Evolutionary conservation across 805 yeast species (phyloP), one percentile per base, ranked within the genome.

Genomic region (Priceomyces castillae): DNA sequence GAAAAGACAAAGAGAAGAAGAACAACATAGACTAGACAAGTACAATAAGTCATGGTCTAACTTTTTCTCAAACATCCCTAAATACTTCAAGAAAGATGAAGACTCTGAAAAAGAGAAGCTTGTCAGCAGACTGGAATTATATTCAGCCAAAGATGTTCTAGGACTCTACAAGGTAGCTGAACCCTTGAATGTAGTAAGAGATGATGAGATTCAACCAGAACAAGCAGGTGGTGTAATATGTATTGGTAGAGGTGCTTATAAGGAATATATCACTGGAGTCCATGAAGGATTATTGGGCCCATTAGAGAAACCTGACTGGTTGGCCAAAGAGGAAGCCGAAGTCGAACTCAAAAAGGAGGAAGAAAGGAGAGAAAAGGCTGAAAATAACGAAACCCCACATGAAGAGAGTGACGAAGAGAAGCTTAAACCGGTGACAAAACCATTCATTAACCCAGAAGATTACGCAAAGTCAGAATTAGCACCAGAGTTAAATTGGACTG

Each of bases 271-370:
- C 41, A 75, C 77, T 35, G 99, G 99, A 7, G 61, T 94, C 9
- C 97, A 94, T 54, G 99, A 94, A 68, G 99, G 99, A 4, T 74
- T 94, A 59, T 65, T 94, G 37, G 99, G 99, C 0, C 98, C 98
- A 1, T 68, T 92, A 46, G 89, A 70, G 31, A 59, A 58, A 42
- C 73, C 72, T 2, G 65, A 57, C 19, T 76, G 69, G 18, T 42
- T 57, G 22, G 42, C 51, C 30, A 58, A 52, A 23, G 58, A 48
- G 37, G 62, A 57, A 36, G 39, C 30, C 7, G 36, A 37, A 25
- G 37, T 37, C 3, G 49, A 31, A 20, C 46, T 41, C 16, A 51
- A 39, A 28, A 53, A 49, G 48, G 39, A 46, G 35, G 37, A 42
- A 38, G 39, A 37, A 37, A 40, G 30, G 19, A 47, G 37, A 19